Percentiles rank a stretch among this genome's conserved stretches.
These are phyloP conservation scores for Neurospora tetrasperma DNA, from an alignment of 495 filamentous ascomycete species.

Conservation along the genomic window DNA sequence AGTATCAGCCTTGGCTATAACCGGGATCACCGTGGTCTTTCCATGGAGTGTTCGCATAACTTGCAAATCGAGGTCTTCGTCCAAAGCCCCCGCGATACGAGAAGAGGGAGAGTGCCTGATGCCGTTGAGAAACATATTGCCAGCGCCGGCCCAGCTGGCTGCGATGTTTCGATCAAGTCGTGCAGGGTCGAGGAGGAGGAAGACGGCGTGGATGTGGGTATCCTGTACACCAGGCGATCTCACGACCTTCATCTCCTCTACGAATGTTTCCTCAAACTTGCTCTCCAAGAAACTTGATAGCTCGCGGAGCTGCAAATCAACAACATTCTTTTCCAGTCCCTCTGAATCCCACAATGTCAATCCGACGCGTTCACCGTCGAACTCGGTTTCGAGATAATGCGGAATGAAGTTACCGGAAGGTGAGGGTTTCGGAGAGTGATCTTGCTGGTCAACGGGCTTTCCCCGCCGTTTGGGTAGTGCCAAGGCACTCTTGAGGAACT, in stretches of 20 bases:
- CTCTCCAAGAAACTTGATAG: constrained; percentile 88
- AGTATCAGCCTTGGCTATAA: constrained; percentile 95
- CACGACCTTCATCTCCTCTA: constrained; percentile 94
- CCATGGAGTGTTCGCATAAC: constrained; percentile 80
- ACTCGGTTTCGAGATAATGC: constrained; percentile 88
- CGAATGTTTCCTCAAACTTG: constrained; percentile 97
- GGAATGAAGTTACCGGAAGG: constrained; percentile 60
- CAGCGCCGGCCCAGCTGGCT: constrained; percentile 44
- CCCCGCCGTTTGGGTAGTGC: constrained; percentile 69
- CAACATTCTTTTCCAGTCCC: constrained; percentile 85
- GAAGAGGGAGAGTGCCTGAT: constrained; percentile 36
- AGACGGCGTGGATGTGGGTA: constrained; percentile 95
- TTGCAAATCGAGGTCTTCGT: constrained; percentile 84
- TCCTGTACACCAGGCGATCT: constrained; percentile 87
- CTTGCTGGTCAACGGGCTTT: constrained; percentile 39
- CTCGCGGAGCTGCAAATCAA: constrained; percentile 85
- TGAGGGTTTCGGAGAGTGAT: constrained; percentile 38
- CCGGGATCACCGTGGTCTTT: constrained; percentile 92
- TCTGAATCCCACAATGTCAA: constrained; percentile 94
- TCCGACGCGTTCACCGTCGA: constrained; percentile 84
- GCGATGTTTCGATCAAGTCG: constrained; percentile 77
- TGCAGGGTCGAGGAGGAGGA: constrained; percentile 81
- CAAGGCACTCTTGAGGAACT: constrained; percentile 81
- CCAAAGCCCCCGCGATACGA: constrained; percentile 57
- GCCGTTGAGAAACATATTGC: constrained; percentile 43